Evolutionary conservation across 2,329 filamentous ascomycete genomes (phyloP).

Genomic region (Fusarium sp.): DNA sequence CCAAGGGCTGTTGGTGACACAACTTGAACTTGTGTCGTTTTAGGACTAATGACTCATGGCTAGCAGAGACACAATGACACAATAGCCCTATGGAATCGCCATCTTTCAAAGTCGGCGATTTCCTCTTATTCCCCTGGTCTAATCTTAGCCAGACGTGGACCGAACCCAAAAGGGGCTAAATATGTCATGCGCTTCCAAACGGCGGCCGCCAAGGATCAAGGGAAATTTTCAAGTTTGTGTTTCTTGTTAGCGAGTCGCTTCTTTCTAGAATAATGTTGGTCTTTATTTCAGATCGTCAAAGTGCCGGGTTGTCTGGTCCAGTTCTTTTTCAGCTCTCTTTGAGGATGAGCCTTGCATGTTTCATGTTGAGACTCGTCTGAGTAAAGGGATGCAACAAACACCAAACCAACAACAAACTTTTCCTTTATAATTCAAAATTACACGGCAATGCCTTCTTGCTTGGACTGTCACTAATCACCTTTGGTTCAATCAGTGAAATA

Average conservation of each 20-base stretch:
- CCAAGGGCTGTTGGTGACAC: not conserved
- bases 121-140: slow-evolving; percentile 29
- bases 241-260: slow-evolving; percentile 1
- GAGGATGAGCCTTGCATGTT: slow-evolving; percentile 13
- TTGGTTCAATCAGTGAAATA: not conserved
- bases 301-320: not conserved
- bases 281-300: slow-evolving; percentile 12
- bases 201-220: slow-evolving; percentile 13
- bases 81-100: slow-evolving; percentile 26
- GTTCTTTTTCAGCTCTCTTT: not conserved
- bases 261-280: slow-evolving; percentile 7
- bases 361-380: slow-evolving; percentile 7
- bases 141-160: slow-evolving; percentile 27
- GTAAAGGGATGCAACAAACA: not conserved
- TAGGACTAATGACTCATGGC: slow-evolving; percentile 3
- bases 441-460: not conserved
- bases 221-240: slow-evolving; percentile 13
- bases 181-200: slow-evolving; percentile 4
- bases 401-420: not conserved
- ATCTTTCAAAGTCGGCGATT: slow-evolving; percentile 29
- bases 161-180: slow-evolving; percentile 29
- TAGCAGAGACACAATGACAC: not conserved
- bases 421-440: not conserved
- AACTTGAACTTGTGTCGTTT: not conserved
- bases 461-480: not conserved